A percentile compares a stretch with the other conserved stretches of the same genome.
phyloP scores from a whole-genome alignment of 31 red algal species.

The Asparagopsis taxiformis region DNA sequence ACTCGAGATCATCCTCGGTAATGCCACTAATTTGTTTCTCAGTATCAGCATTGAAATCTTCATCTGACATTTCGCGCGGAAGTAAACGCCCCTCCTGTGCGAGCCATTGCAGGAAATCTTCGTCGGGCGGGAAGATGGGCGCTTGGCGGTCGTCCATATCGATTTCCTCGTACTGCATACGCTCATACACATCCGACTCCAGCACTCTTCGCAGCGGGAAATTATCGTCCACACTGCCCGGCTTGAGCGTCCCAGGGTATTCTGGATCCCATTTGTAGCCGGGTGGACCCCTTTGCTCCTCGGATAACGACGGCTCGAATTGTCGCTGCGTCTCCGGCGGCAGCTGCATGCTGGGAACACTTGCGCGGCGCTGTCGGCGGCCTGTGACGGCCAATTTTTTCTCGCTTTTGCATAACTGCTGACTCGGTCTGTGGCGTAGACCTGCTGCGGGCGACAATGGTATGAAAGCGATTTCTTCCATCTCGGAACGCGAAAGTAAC shows the following conservation, averaged over 20 bases:
- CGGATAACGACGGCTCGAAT: slow-evolving; percentile 23
- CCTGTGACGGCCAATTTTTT: too few species aligned
- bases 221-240: slow-evolving; percentile 39
- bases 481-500: too few species aligned
- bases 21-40: slow-evolving; percentile 20
- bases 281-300: slow-evolving; percentile 12
- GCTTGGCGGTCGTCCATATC: slow-evolving; percentile 39
- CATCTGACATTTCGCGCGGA: slow-evolving; percentile 33
- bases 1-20: slow-evolving; percentile 59
- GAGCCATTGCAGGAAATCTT: slow-evolving; percentile 55
- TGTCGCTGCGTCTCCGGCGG: slow-evolving; percentile 20
- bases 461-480: too few species aligned
- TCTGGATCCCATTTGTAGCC: slow-evolving; percentile 50
- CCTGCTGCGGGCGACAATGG: too few species aligned
- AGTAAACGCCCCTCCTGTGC: slow-evolving; percentile 39
- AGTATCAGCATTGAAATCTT: slow-evolving; percentile 29
- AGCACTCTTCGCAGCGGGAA: slow-evolving; percentile 38
- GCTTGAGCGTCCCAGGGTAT: slow-evolving; percentile 58
- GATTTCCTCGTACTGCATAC: slow-evolving; percentile 53
- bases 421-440: too few species aligned
- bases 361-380: too few species aligned
- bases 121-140: slow-evolving; percentile 34
- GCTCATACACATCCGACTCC: slow-evolving; percentile 45
- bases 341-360: too few species aligned
- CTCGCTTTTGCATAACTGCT: too few species aligned